phyloP scores from a whole-genome alignment of 805 yeast species.

The Ogataea zsoltii region DNA sequence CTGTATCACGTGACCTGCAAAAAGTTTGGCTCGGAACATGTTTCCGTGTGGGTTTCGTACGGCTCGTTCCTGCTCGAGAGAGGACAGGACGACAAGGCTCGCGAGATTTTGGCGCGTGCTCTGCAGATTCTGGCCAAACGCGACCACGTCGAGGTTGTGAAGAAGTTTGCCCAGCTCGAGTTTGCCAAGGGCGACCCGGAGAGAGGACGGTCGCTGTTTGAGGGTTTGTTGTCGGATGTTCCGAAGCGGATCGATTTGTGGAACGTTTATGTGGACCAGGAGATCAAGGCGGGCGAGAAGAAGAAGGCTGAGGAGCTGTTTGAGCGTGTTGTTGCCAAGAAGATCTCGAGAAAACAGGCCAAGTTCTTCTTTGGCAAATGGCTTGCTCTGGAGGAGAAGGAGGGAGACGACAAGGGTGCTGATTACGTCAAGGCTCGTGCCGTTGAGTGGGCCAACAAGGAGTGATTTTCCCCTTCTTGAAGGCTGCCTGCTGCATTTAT shows the following conservation, averaged over 20 bases:
- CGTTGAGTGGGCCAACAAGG: slow-evolving; percentile 52
- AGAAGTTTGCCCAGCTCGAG: slow-evolving; percentile 87
- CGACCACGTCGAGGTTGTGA: slow-evolving; percentile 75
- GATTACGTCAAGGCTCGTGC: slow-evolving; percentile 93
- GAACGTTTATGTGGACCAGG: slow-evolving; percentile 95
- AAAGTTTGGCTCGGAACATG: slow-evolving; percentile 71
- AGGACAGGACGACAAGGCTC: slow-evolving; percentile 59
- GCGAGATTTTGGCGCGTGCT: slow-evolving; percentile 71
- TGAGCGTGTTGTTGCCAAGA: slow-evolving; percentile 71
- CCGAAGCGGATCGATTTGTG: slow-evolving; percentile 92
- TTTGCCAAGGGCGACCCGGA: slow-evolving; percentile 86
- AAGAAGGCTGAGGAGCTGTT: slow-evolving; percentile 73
- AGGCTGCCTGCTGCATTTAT: no score
- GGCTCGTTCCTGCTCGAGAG: slow-evolving; percentile 73
- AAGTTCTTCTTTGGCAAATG: slow-evolving; percentile 93
- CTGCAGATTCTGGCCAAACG: slow-evolving; percentile 69
- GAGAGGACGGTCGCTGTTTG: slow-evolving; percentile 92
- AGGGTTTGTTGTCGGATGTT: slow-evolving; percentile 85
- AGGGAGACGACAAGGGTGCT: slow-evolving; percentile 65
- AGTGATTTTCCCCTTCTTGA: no score
- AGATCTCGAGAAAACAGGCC: slow-evolving; percentile 84
- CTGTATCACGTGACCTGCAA: slow-evolving; percentile 69
- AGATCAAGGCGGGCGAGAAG: slow-evolving; percentile 69
- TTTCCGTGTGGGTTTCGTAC: slow-evolving; percentile 78
- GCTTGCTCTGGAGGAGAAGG: slow-evolving; percentile 75